Evolutionary conservation across 129 eudicot species (phyloP), one percentile per base, ranked within the genome.

Genomic region (Flaveria linearis): DNA sequence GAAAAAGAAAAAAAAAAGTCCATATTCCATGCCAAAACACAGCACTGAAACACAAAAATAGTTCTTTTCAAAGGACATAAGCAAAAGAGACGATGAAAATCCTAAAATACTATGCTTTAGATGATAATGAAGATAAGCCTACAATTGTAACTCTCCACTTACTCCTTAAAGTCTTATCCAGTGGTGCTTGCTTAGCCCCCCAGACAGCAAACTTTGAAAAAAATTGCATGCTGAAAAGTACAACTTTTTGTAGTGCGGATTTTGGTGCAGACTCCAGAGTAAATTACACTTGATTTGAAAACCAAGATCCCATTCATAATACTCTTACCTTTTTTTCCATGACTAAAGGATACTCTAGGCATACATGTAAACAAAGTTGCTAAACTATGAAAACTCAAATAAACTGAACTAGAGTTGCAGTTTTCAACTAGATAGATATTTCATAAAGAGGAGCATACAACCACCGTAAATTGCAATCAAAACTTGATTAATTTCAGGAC

Each of bases 21-120:
- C 53, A 33, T 18, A 39, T 64, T 51, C 60, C 52, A 76, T 64
- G 53, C 51, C 1, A 76, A 46, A 64, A 76, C 36, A 18, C 33
- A 26, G 61, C 49, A 74, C 43, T 60, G 46, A 16, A 26, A 26
- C 52, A 75, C 51, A n/a, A 28, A 45, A 5, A 42, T 20, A 39
- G 22, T 9, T 39, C 20, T 55, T 55, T 55, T 17, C 8, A 13
- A 10, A 13, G 5, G 1, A 13, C 0, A 51, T 3, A 51, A 51
- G 7, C 6, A 17, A 55, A 3, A 55, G 13, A 53, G 9, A 55
- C 20, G 13, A 18, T 55, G 60, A 55, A 55, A 9, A 5, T 55
- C 61, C 61, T 33, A 57, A 12, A 39, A 57, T 56, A 41, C 17
- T 20, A 28, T 39, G 51, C 22, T 36, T 58, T 26, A 12, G 45